Base-by-base conservation (phyloP, 73 alveolate genomes). In the Paramecium tetraurelia region DNA sequence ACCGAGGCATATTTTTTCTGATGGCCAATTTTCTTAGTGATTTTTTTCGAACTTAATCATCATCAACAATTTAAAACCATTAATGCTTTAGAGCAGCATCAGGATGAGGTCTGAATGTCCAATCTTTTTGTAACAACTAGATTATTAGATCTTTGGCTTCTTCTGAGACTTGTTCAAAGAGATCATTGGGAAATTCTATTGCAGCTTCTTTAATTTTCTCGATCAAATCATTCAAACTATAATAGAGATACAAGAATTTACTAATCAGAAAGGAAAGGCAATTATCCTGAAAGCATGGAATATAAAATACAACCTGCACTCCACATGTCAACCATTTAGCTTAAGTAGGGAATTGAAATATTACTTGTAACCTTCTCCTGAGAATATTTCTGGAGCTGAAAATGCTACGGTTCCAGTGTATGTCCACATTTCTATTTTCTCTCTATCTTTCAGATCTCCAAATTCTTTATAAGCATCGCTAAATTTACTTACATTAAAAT, bases 291-390 rank as follows among this genome's bases (percentile, higher is more conserved):
- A 14, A 86, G 59, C 93, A 86, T 86, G 5, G 76, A 48, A 48
- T 63, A 86, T 9, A 86, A 20, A 3, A 86, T 86, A 6, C 93
- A 86, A 4, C 89, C 93, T 41, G 93, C 89, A 86, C 93, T 86
- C 89, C 93, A 86, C 93, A 86, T 86, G 12, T 86, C 93, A n/a
- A 86, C 85, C 50, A 77, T 86, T 86, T 86, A 58, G 22, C 85
- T 72, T 16, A 36, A 16, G 0, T 5, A 38, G 35, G 35, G 7
- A 36, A 12, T 72, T 16, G 5, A 14, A 48, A 3, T n/a, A 20
- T 29, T 72, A 72, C 48, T 86, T 63, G 31, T 58, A 86, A 20
- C 80, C 63, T 86, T 86, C 93, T 14, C 85, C 93, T 40, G 59
- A 48, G 59, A 86, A 86, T 31, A 59, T 77, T 59, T 86, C 93